phyloP scores from a whole-genome alignment of 352 stramenopile species.

The Pilasporangium apinafurcum region DNA sequence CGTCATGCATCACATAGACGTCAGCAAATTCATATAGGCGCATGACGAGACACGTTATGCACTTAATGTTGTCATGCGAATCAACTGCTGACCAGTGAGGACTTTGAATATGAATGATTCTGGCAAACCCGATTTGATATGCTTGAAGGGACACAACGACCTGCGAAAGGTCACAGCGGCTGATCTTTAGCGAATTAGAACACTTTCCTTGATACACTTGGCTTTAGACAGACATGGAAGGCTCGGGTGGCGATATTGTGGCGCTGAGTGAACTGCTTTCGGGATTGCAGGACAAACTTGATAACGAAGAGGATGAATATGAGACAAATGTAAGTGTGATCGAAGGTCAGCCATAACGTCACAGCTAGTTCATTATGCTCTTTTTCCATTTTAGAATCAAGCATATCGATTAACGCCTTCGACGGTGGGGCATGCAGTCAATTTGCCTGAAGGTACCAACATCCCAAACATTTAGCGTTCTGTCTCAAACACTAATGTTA shows the following conservation, averaged over 20 bases:
- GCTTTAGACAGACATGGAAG: slow-evolving; percentile 13
- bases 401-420: slow-evolving; percentile 16
- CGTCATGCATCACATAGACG: no score
- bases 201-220: no score
- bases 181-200: no score
- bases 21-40: no score
- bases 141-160: no score
- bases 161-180: neutral
- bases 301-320: slow-evolving; percentile 9
- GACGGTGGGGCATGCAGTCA: slow-evolving; percentile 16
- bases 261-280: slow-evolving; percentile 25
- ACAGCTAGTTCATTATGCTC: neutral
- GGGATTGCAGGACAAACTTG: slow-evolving; percentile 5
- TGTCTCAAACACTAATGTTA: no score
- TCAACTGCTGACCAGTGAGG: no score
- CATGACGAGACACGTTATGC: no score
- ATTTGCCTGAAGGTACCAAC: slow-evolving; percentile 21
- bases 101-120: no score
- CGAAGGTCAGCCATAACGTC: neutral
- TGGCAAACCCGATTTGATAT: no score
- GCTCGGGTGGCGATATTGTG: slow-evolving; percentile 15
- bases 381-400: slow-evolving; percentile 2
- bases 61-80: no score
- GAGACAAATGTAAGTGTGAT: neutral
- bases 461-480: neutral